Percentiles rank a stretch among this genome's conserved stretches.
These are phyloP conservation scores for Psilocybe subaeruginosa DNA, from an alignment of 768 basidiomycete species.

Conservation along the genomic window DNA sequence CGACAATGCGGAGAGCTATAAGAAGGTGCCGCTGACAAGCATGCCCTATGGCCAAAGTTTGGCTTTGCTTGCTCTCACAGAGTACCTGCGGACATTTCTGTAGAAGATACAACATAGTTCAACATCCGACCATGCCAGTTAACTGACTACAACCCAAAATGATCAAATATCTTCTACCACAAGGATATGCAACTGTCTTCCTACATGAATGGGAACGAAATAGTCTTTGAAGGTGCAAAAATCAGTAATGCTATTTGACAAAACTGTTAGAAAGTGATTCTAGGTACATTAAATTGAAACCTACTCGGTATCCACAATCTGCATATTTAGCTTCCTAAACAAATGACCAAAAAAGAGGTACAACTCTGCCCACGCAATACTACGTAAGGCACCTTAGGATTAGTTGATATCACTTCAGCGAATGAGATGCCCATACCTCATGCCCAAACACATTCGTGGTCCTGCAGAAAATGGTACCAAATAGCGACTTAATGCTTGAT, in stretches of 20 bases:
- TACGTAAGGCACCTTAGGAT: slow-evolving; percentile 13
- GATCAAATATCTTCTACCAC: slow-evolving; percentile 1
- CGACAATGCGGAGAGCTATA: slow-evolving; percentile 48
- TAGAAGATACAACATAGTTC: neutral
- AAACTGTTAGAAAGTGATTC: neutral
- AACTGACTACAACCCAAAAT: neutral
- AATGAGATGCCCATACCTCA: slow-evolving; percentile 34
- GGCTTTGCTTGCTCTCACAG: slow-evolving; percentile 51
- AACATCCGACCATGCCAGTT: neutral
- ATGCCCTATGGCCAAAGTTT: slow-evolving; percentile 54
- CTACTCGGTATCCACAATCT: slow-evolving; percentile 34
- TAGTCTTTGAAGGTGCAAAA: slow-evolving; percentile 35
- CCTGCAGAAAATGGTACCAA: slow-evolving; percentile 48
- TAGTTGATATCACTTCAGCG: too few species aligned
- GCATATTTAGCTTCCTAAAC: slow-evolving; percentile 41
- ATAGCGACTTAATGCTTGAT: slow-evolving; percentile 34
- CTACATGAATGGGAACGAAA: slow-evolving; percentile 36
- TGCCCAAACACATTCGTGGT: slow-evolving; percentile 46
- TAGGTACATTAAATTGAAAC: neutral
- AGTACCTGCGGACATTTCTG: slow-evolving; percentile 37
- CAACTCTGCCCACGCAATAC: slow-evolving; percentile 47
- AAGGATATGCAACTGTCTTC: slow-evolving; percentile 22
- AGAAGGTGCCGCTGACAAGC: slow-evolving; percentile 52
- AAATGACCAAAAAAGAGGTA: slow-evolving; percentile 42
- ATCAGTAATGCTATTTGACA: slow-evolving; percentile 26